A percentile compares a stretch with the other conserved stretches of the same genome.
phyloP scores from a whole-genome alignment of 2,329 filamentous ascomycete species.

The Fusarium penzigii region DNA sequence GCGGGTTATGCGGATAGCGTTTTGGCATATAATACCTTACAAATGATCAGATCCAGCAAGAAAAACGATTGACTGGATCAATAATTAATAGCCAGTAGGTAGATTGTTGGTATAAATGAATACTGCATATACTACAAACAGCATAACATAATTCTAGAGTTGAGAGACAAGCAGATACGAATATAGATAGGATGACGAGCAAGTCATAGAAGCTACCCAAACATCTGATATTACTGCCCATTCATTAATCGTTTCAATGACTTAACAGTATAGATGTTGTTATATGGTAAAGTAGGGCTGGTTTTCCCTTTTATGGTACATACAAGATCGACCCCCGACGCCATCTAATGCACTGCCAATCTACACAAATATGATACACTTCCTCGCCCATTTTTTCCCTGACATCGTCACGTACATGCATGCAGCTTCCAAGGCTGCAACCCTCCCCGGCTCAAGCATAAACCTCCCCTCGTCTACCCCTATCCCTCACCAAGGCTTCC shows the following conservation, averaged over 20 bases:
- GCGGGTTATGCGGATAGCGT: slow-evolving; percentile 18
- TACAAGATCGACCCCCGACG: slow-evolving; percentile 41
- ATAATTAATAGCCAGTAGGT: slow-evolving; percentile 2
- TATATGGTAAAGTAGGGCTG: slow-evolving; percentile 34
- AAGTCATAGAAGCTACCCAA: too few species aligned
- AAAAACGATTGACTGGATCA: neutral
- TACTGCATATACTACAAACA: neutral
- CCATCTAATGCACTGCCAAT: slow-evolving; percentile 48
- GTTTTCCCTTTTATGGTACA: slow-evolving; percentile 33
- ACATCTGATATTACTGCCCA: neutral
- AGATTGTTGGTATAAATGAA: slow-evolving; percentile 1
- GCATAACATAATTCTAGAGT: slow-evolving; percentile 1
- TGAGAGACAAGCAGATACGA: neutral
- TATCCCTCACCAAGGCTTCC: slow-evolving; percentile 43
- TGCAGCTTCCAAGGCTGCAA: slow-evolving; percentile 11
- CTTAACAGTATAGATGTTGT: slow-evolving; percentile 25
- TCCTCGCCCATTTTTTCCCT: slow-evolving; percentile 17
- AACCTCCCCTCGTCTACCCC: slow-evolving; percentile 20
- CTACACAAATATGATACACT: slow-evolving; percentile 46
- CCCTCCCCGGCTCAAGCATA: slow-evolving; percentile 4
- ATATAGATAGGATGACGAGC: neutral
- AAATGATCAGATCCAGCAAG: slow-evolving; percentile 2
- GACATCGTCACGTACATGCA: slow-evolving; percentile 18
- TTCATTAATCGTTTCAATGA: slow-evolving; percentile 28
- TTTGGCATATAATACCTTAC: slow-evolving; percentile 4